Evolutionary conservation across 2,329 filamentous ascomycete genomes (phyloP).

Genomic region (Ceratocystis destructans): DNA sequence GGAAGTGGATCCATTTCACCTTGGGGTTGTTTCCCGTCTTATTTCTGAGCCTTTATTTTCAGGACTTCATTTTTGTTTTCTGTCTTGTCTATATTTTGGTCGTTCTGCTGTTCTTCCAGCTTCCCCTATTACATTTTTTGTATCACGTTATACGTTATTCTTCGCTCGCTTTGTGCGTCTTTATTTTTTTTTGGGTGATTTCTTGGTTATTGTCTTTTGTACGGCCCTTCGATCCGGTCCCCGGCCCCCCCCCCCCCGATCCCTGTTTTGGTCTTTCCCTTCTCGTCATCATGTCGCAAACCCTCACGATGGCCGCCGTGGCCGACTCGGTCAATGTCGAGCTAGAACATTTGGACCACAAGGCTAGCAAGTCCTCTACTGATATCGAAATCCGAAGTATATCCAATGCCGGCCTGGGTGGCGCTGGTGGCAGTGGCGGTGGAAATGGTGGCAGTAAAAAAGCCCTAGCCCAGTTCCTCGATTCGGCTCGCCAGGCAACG

Average conservation of each 20-base stretch:
- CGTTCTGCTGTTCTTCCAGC: neutral
- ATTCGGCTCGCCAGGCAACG: constrained; percentile 33
- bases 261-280: neutral
- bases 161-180: neutral
- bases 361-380: constrained; percentile 66
- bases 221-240: neutral
- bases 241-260: neutral
- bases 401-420: neutral
- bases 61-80: neutral
- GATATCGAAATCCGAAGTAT: constrained; percentile 1
- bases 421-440: neutral
- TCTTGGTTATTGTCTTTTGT: neutral
- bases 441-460: constrained; percentile 30
- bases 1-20: neutral
- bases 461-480: constrained; percentile 23
- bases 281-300: constrained; percentile 16
- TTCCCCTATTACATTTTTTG: neutral
- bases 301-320: constrained; percentile 17
- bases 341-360: constrained; percentile 26
- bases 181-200: neutral
- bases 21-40: neutral
- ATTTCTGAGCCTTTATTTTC: neutral
- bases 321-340: constrained; percentile 17
- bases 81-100: neutral
- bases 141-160: neutral